phyloP scores from a whole-genome alignment of 129 eudicot genomes.

The Pulicaria dysenterica region DNA sequence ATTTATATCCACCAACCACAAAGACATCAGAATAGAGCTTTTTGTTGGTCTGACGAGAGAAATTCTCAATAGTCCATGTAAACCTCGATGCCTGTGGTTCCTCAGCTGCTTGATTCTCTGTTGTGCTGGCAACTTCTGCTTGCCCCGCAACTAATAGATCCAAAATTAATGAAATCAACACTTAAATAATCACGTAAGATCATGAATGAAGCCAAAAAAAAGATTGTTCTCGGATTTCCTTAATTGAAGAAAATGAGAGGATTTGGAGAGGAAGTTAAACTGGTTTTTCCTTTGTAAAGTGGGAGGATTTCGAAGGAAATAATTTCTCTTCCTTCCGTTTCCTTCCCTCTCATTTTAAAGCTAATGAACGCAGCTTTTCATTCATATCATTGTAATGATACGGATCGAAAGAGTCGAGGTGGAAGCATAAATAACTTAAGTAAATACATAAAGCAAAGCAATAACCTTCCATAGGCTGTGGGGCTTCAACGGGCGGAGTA shows the following conservation, averaged over 20 bases:
- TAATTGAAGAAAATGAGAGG: too few relatives aligned
- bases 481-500: slow-evolving; percentile 51
- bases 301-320: too few relatives aligned
- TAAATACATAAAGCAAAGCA: slow-evolving; percentile 8
- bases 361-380: background rate
- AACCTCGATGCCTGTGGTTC: slow-evolving; percentile 84
- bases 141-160: slow-evolving; percentile 44
- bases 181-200: slow-evolving; percentile 15
- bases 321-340: too few relatives aligned
- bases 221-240: too few relatives aligned
- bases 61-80: slow-evolving; percentile 83
- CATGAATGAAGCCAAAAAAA: background rate
- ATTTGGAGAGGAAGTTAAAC: too few relatives aligned
- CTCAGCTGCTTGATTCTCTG: slow-evolving; percentile 74
- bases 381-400: background rate
- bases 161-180: slow-evolving; percentile 10
- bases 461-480: slow-evolving; percentile 86
- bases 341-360: too few relatives aligned
- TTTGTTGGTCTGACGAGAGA: slow-evolving; percentile 63
- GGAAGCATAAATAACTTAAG: slow-evolving; percentile 17
- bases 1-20: slow-evolving; percentile 77
- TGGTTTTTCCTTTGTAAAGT: too few relatives aligned
- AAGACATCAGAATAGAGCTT: slow-evolving; percentile 87
- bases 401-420: background rate
- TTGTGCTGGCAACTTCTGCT: slow-evolving; percentile 56